Conservation (phyloP, 2,329 filamentous ascomycete species). For the Elsinoe fawcettii region DNA sequence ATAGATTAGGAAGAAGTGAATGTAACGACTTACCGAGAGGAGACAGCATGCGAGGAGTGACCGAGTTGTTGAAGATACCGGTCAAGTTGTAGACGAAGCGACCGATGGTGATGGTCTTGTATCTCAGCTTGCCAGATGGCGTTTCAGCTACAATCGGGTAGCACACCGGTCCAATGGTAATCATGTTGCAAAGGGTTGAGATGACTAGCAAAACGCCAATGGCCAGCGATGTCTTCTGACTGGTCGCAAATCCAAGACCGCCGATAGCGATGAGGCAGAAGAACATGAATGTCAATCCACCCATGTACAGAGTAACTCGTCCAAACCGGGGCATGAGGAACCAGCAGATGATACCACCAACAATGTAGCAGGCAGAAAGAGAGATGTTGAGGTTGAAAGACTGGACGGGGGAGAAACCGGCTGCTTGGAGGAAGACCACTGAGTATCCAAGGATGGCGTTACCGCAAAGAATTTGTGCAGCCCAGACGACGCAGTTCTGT, state of each 20-base stretch:
- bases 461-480: slow-evolving; percentile 28
- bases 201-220: slow-evolving; percentile 14
- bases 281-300: slow-evolving; percentile 14
- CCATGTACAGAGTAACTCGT: slow-evolving; percentile 30
- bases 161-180: slow-evolving; percentile 19
- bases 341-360: slow-evolving; percentile 14
- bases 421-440: slow-evolving; percentile 30
- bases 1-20: slow-evolving; percentile 24
- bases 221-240: not conserved
- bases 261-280: slow-evolving; percentile 14
- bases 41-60: not conserved
- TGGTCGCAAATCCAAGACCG: not conserved
- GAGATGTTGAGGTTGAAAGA: slow-evolving; percentile 29
- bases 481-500: slow-evolving; percentile 27
- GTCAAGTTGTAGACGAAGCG: slow-evolving; percentile 20
- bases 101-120: slow-evolving; percentile 18
- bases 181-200: slow-evolving; percentile 25
- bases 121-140: slow-evolving; percentile 15
- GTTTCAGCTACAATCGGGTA: slow-evolving; percentile 18
- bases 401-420: slow-evolving; percentile 25
- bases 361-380: slow-evolving; percentile 12
- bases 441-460: slow-evolving; percentile 28
- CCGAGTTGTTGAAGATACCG: slow-evolving; percentile 15
- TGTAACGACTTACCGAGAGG: not conserved
- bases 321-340: slow-evolving; percentile 27